Base-by-base conservation (phyloP, 495 filamentous ascomycete genomes). In the Neurospora terricola region DNA sequence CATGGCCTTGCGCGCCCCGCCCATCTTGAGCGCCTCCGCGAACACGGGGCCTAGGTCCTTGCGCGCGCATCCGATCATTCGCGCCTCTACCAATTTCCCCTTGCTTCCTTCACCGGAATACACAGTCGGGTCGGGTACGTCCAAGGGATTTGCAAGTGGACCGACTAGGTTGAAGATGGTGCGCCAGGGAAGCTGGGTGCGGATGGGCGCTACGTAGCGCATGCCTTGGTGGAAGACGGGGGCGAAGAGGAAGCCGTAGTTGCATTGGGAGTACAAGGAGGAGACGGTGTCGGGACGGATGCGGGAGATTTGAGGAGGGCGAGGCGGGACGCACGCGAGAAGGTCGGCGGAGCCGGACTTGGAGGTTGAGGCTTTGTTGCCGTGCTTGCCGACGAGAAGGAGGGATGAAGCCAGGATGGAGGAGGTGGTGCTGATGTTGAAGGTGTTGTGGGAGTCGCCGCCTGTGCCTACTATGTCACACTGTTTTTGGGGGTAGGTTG, bases 391-490 rank as follows among this genome's bases (percentile, higher is more conserved):
- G 70, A 97, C 86, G 62, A 96, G 84, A 21, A 98, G 87, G 14
- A 93, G 82, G 18, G 92, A 89, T 6, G 94, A 95, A 72, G 92
- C 94, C 62, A 99, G 86, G 77, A 99, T 97, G 6, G 94, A 97
- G 5, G 96, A 88, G 8, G 95, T 97, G 4, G 96, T 98, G 75
- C 90, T 93, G 80, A 99, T 93, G 81, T 99, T 99, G 89, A 97
- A 98, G 23, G 96, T 99, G 80, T 94, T 92, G 85, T 98, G 94
- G 39, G 91, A 91, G 83, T 98, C 96, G 78, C 96, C 96, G 70
- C 96, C 96, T 16, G 96, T 99, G 77, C 96, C 96, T 66, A 98
- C 96, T 77, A 99, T 97, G 81, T 99, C 96, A 82, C 94, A 95
- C 91, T 94, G 74, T 40, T 38, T 27, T 21, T 69, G 34, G 12